These are phyloP conservation scores for Theobroma grandiflorum DNA, from an alignment of 441 rosid genomes.

Conservation along the genomic window DNA sequence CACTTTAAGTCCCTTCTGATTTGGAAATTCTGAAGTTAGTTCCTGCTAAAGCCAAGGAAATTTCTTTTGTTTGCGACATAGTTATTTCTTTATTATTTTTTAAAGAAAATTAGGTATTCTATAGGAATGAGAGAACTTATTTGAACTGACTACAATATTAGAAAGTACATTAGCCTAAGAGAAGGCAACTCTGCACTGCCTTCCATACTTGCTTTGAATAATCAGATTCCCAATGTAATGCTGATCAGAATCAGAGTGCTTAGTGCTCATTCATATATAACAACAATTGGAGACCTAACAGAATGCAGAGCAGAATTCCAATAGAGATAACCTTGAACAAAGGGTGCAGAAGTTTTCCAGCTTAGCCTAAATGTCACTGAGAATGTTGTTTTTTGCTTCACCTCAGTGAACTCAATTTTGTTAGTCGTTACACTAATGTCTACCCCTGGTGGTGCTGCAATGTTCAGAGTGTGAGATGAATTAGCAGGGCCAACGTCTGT, in stretches of 20 bases:
- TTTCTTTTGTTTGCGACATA: too few relatives aligned
- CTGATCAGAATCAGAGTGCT: too few relatives aligned
- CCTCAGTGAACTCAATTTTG: constrained; percentile 30
- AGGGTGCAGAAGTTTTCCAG: not conserved
- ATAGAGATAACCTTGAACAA: not conserved
- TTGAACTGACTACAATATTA: too few relatives aligned
- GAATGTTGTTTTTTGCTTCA: constrained; percentile 41
- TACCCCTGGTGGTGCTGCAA: constrained; percentile 42
- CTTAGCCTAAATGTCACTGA: not conserved
- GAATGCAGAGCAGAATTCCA: constrained; percentile 4
- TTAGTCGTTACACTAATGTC: constrained; percentile 36
- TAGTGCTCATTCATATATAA: not conserved
- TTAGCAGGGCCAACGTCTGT: constrained; percentile 48
- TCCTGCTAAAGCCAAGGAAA: too few relatives aligned
- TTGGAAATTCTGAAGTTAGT: too few relatives aligned
- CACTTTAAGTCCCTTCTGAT: too few relatives aligned
- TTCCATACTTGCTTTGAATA: not conserved
- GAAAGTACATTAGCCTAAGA: too few relatives aligned
- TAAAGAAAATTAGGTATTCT: too few relatives aligned
- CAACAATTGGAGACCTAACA: constrained; percentile 12
- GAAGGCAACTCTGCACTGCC: not conserved
- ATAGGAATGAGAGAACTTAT: too few relatives aligned
- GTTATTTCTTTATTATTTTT: too few relatives aligned
- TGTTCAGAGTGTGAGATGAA: constrained; percentile 28
- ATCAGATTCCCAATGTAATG: not conserved